Base-by-base conservation (phyloP, 2,329 filamentous ascomycete species). In the Herpotrichia juniperi region DNA sequence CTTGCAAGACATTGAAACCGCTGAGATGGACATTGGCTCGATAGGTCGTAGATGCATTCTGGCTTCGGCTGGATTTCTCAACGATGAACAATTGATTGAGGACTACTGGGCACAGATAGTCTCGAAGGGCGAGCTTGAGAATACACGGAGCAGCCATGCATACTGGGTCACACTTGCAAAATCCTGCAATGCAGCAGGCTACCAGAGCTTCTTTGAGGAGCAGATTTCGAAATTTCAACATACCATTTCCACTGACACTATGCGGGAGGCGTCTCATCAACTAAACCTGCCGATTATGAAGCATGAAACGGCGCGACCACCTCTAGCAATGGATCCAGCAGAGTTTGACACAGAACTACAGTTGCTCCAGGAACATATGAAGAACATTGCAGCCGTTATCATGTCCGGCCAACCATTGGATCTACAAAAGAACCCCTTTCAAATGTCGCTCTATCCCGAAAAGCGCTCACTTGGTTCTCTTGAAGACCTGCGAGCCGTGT, bases 401-500 rank as follows among this genome's bases (percentile, higher is more conserved):
- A 69, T 72, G 68, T 68, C 69, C 8, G 65, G 64, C 5, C 57
- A 61, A 21, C 60, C 71, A 7, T 66, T 74, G 22, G 68, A 78
- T 58, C 65, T 78, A 31, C 62, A 56, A 14, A 52, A 62, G 3
- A 66, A 70, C 12, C 66, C 67, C 4, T 59, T 77, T 19, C 69
- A 74, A 16, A 74, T 77, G 64, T 69, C 66, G 22, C 53, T 78
- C 24, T 62, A 62, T 37, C 64, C 68, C 7, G 26, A 57, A 2
- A 59, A 58, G 22, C 48, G 52, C 9, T 48, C 63, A 12, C 39
- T 72, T 17, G 64, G 56, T 19, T 43, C 56, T 19, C 56, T 69
- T 12, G 51, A 62, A 9, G 62, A 73, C 14, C 55, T 77, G 42
- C 68, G 71, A 11, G 57, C 56, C 16, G 54, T 80, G 1, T 81